phyloP scores from a whole-genome alignment of 495 filamentous ascomycete species.

The Penicillium silybi region DNA sequence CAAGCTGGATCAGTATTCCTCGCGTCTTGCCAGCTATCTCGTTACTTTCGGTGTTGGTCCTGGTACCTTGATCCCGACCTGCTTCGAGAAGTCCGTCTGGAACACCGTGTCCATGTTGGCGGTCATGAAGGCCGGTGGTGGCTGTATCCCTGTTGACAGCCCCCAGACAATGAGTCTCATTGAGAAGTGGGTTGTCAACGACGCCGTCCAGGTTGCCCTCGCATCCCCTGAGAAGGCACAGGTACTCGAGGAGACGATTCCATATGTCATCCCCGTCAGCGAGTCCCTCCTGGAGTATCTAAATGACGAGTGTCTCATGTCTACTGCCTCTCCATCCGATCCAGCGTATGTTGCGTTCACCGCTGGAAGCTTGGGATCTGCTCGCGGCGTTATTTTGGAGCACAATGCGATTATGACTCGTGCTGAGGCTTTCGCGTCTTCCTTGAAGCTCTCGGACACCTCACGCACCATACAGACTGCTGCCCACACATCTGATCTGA shows the following conservation, averaged over 20 bases:
- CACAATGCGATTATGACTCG: conserved; percentile 42
- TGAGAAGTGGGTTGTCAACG: conserved; percentile 37
- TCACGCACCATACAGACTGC: conserved; percentile 60
- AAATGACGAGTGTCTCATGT: conserved; percentile 10
- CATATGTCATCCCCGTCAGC: conserved; percentile 39
- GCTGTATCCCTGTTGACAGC: conserved; percentile 38
- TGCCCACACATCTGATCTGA: conserved; percentile 40
- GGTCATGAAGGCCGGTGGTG: conserved; percentile 42
- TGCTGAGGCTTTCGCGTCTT: conserved; percentile 44
- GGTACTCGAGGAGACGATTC: conserved; percentile 33
- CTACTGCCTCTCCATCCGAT: conserved; percentile 21
- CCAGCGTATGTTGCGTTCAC: conserved; percentile 56
- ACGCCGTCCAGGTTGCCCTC: conserved; percentile 39
- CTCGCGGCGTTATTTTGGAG: conserved; percentile 37
- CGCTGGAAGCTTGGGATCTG: conserved; percentile 36
- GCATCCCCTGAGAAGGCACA: conserved; percentile 38
- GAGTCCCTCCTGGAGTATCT: conserved; percentile 38
- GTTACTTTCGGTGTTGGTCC: conserved; percentile 35
- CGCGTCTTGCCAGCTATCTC: conserved; percentile 42
- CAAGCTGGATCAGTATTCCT: conserved; percentile 45
- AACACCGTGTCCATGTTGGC: conserved; percentile 38
- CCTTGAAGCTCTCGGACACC: conserved; percentile 38
- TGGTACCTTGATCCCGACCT: conserved; percentile 34
- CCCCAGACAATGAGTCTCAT: conserved; percentile 21
- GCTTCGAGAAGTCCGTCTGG: conserved; percentile 40